These are phyloP conservation scores for Candida quercuum DNA, from an alignment of 805 yeast genomes.

Conservation along the genomic window DNA sequence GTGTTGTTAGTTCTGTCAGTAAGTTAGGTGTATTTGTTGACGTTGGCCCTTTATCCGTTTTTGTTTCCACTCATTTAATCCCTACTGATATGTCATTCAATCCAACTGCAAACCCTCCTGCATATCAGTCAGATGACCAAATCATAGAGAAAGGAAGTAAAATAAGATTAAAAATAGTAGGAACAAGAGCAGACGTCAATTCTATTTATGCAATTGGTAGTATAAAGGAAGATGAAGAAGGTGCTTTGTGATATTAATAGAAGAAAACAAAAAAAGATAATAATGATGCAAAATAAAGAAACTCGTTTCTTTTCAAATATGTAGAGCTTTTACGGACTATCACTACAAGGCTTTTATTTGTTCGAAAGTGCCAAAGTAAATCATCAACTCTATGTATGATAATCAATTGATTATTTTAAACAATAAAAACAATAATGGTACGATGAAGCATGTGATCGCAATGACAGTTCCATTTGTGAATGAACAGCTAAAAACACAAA, in stretches of 20 bases:
- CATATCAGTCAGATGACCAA: conserved; percentile 92
- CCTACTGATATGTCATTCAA: conserved; percentile 92
- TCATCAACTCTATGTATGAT: too few species aligned
- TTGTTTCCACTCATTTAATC: conserved; percentile 89
- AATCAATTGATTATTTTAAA: too few species aligned
- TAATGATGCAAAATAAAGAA: too few species aligned
- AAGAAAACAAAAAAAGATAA: background rate
- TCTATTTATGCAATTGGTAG: conserved; percentile 97
- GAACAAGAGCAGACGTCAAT: conserved; percentile 95
- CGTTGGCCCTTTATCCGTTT: conserved; percentile 94
- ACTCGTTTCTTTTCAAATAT: too few species aligned
- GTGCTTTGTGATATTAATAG: conserved; percentile 47
- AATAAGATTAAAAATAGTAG: conserved; percentile 91
- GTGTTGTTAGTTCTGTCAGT: conserved; percentile 88
- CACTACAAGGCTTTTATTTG: too few species aligned
- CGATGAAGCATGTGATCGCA: too few species aligned
- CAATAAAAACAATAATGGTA: too few species aligned
- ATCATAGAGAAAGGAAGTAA: conserved; percentile 90
- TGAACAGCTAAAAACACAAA: too few species aligned
- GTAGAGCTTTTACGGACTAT: too few species aligned
- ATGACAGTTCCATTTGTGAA: too few species aligned
- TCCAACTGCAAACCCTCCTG: conserved; percentile 97
- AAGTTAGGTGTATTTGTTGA: conserved; percentile 97
- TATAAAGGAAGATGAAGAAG: conserved; percentile 95
- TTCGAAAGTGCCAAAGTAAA: too few species aligned